A percentile compares a stretch with the other conserved stretches of the same genome.
These are phyloP conservation scores for Leishmania mexicana DNA, from an alignment of 208 protist species.

Conservation along the genomic window DNA sequence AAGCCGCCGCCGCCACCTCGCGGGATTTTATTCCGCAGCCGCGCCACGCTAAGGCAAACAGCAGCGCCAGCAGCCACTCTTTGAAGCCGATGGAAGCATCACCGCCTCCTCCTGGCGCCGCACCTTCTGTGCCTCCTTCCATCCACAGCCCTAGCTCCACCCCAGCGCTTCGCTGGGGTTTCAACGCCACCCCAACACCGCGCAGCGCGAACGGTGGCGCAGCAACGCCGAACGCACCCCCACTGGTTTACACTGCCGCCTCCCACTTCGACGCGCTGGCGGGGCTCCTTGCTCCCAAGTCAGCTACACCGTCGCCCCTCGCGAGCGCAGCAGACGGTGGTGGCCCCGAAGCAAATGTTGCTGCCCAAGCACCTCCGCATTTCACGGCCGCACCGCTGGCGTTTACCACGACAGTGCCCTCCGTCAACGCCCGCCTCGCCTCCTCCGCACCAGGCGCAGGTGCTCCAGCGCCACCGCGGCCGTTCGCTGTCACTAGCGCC, in stretches of 20 bases:
- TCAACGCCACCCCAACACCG: slow-evolving; percentile 16
- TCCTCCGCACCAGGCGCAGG: background rate
- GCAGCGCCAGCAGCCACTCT: background rate
- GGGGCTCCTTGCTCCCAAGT: slow-evolving; percentile 1
- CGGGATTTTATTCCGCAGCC: slow-evolving; percentile 31
- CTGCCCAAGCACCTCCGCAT: background rate
- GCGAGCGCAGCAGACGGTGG: background rate
- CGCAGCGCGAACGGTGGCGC: slow-evolving; percentile 15
- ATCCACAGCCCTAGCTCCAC: background rate
- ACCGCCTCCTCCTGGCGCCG: background rate
- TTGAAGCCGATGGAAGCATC: slow-evolving; percentile 13
- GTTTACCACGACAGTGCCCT: slow-evolving; percentile 7
- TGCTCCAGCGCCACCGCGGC: background rate
- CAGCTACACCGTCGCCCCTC: slow-evolving; percentile 6
- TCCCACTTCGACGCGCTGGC: slow-evolving; percentile 15
- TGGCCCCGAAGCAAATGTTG: background rate
- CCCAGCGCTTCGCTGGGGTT: slow-evolving; percentile 20
- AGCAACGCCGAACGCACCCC: background rate
- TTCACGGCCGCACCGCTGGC: slow-evolving; percentile 6
- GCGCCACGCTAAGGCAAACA: slow-evolving; percentile 21
- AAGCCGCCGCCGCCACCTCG: background rate
- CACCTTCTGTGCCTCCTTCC: background rate
- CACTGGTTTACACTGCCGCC: background rate
- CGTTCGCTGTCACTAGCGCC: background rate
- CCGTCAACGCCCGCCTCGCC: background rate